Evolutionary conservation across 768 basidiomycete species (phyloP), one percentile per base, ranked within the genome.

Genomic region (Lactarius indigo): DNA sequence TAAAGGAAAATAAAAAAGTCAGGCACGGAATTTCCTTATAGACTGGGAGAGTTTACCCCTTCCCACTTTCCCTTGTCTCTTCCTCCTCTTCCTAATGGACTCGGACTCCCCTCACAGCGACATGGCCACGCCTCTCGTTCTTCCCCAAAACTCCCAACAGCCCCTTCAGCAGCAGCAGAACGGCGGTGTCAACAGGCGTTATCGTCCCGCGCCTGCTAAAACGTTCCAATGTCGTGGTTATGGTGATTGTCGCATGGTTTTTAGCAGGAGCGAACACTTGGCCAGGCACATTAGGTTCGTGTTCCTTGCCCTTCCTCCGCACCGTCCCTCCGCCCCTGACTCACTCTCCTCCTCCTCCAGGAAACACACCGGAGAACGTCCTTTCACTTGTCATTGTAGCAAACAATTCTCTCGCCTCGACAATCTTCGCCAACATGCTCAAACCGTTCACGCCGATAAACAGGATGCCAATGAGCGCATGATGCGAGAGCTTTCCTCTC

Each of bases 351-450:
- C 65, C 68, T 63, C 8, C 26, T 2, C 60, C 79, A 98, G 96
- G 71, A 98, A 98, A 84, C 96, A 98, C 78, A 98, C 96, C 5
- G 96, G 96, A 68, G 96, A 98, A 75, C 88, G 95, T 23, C 96
- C 96, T 20, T 98, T 98, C 78, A 86, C 88, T 47, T 98, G 96
- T 74, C 96, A 98, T 75, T 98, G 96, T 80, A 85, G 88, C 15
- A 96, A 96, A 77, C 90, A 96, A 70, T 98, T 98, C 75, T 95
- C 94, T 6, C 88, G 96, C 15, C 88, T 98, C 75, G 96, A 98
- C 79, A 98, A 98, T 74, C 85, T 98, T 2, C 88, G 96, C 56
- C 96, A 98, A 75, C 96, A 98, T 76, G 93, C 95, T 0, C 92
- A 96, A 82, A 96, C 96, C 6, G 95, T 97, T 1, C 96, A 98